Evolutionary conservation across 176 grass and related monocot species (phyloP), one percentile per base, ranked within the genome.

Genomic region (Lolium perenne): DNA sequence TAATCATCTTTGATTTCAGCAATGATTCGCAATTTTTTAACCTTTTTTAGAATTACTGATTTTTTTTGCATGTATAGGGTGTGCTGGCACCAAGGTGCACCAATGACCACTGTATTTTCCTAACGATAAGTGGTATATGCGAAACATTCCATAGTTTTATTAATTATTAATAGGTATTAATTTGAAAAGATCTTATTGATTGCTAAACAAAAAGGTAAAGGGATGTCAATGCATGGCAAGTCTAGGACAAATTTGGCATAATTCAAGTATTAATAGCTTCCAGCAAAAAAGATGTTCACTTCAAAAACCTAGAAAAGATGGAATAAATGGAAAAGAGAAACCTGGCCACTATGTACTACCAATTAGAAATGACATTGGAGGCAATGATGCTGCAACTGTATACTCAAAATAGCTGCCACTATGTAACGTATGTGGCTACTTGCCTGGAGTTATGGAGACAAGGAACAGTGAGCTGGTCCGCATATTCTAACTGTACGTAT

Each of bases 271-370:
- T 91, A 87, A 71, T 82, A 72, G 56, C 60, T 43, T 74, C 66
- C 20, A 47, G 35, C 16, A 43, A 65, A 82, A 81, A 71, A 25
- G 38, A 40, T 18, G 69, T 5, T 23, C 38, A 3, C 77, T 63
- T 62, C 79, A 64, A 11, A 77, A 82, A 20, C 38, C 17, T 55
- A 23, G 23, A 80, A 58, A 58, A 74, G 49, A 38, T 58, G 65
- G 49, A 68, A 89, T 7, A 75, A 65, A 46, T 84, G 48, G 40
- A 17, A 89, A 58, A 4, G 32, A 55, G 58, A 80, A 89, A 81
- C 26, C 40, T 76, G 26, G 10, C 2, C 71, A 82, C 38, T 11
- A 76, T 1, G 15, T 32, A 61, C 21, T 81, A 69, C 21, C 68
- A 5, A 14, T 16, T 54, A 70, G 9, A 21, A 81, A 50, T 51